Evolutionary conservation across 306 rosid genomes (phyloP).

Genomic region (Boehmeria nivea): DNA sequence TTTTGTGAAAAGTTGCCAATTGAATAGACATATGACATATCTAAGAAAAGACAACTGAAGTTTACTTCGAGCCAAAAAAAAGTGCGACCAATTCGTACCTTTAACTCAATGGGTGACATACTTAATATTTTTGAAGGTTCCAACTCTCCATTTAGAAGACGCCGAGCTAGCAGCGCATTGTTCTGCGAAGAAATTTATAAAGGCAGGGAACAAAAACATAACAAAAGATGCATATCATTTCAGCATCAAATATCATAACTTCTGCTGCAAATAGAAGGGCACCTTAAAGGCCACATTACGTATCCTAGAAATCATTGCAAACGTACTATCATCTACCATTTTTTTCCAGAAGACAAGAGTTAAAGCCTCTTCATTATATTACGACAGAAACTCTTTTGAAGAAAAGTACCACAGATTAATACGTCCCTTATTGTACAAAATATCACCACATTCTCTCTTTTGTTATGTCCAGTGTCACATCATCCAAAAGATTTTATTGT

Average conservation of each 20-base stretch:
- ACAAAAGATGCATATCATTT: neutral
- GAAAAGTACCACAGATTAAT: no score
- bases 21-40: neutral
- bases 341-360: no score
- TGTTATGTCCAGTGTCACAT: no score
- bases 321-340: no score
- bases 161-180: conserved; percentile 52
- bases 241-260: neutral
- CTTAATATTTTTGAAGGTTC: conserved; percentile 70
- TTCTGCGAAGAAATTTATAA: conserved; percentile 38
- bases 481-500: no score
- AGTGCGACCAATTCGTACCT: conserved; percentile 38
- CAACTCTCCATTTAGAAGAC: conserved; percentile 74
- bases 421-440: no score
- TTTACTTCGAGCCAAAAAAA: neutral
- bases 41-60: neutral
- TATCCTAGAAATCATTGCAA: no score
- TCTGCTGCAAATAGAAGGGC: neutral
- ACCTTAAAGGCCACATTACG: no score
- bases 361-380: no score
- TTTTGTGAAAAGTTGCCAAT: no score
- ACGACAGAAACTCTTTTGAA: no score
- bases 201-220: neutral
- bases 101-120: conserved; percentile 88
- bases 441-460: no score